Evolutionary conservation across 2,329 filamentous ascomycete genomes (phyloP), one percentile per base, ranked within the genome.

Genomic region (Ilyonectria sp.): DNA sequence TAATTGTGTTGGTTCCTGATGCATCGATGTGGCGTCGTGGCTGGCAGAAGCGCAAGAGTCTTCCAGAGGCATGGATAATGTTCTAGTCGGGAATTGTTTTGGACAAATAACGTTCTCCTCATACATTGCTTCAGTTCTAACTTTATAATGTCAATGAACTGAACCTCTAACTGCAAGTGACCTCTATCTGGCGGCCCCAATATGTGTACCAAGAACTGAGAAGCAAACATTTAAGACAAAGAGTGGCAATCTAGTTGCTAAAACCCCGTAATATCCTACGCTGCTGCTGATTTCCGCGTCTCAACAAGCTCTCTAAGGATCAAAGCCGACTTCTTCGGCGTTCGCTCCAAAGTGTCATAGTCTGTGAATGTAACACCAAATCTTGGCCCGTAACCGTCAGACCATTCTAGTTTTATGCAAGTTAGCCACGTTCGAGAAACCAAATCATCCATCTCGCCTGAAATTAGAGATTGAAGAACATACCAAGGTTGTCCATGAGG

Each of bases 401-500:
- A 69, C 71, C 68, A 73, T 31, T 72, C 71, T 9, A 17, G 33
- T 13, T 9, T 21, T 6, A 46, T 6, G 3, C 17, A 11, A 31
- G 19, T 62, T 43, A 55, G 50, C n/a, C 1, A 46, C 7, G 54
- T 1, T 15, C 26, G 9, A 31, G 4, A 33, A 15, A 21, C 17
- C 7, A 35, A 11, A 13, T 19, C 13, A 2, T 6, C 31, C 17
- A 29, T 19, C 17, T 29, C 4, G 23, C 31, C 8, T 21, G 5
- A 4, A 7, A 49, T 49, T 6, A 6, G 33, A 3, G 19, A 73
- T 69, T 6, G 80, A 72, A 59, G 11, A 13, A 47, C 63, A 47
- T 35, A 63, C 61, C 61, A 11, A 72, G 44, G 1, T 73, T 71
- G 4, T 73, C 70, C 68, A 73, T 70, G 6, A 73, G 23, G 4